Evolutionary conservation across 371 early-diverging fungal genomes (phyloP), one percentile per base, ranked within the genome.

Genomic region (Blakeslea trispora): DNA sequence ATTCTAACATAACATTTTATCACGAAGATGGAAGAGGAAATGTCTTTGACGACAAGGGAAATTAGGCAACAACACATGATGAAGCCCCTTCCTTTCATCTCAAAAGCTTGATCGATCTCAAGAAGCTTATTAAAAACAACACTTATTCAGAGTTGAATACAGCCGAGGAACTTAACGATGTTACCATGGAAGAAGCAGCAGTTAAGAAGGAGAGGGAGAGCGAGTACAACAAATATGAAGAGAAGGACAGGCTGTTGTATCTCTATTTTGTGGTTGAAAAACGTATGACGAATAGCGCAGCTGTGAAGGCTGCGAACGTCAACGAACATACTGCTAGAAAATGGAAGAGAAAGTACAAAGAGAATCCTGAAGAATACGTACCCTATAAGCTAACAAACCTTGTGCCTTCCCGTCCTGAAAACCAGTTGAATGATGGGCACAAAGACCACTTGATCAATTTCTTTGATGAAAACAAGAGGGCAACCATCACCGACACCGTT

Each of bases 1-100:
- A 58, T 51, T 51, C 58, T 58, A 45, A 39, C 37, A 58, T 51
- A 40, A 39, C 52, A 1, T 59, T 53, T 53, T 59, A 59, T 53
- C 28, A 2, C 35, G 48, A 59, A 48, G 53, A 59, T 48, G 53
- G 59, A 45, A 52, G 47, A 59, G 53, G 41, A 52, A 39, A 52
- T 40, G 9, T 59, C 7, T 53, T 31, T 46, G 59, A 59, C 41
- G 46, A 41, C 6, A 32, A 45, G 34, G 48, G 48, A 22, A 53
- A 52, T 47, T 5, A 59, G 15, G 59, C 47, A 52, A 53, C 45
- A 47, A 18, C 52, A 5, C 19, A 47, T 46, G 48, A 59, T 52
- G 53, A 59, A 52, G 32, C 32, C 19, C 53, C 48, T 45, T 53
- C 59, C 13, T 59, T 59, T 59, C 59, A 53, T 40, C 47, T 57